These are phyloP conservation scores for Trichoderma semiorbis DNA, from an alignment of 2,329 filamentous ascomycete species.

Conservation along the genomic window DNA sequence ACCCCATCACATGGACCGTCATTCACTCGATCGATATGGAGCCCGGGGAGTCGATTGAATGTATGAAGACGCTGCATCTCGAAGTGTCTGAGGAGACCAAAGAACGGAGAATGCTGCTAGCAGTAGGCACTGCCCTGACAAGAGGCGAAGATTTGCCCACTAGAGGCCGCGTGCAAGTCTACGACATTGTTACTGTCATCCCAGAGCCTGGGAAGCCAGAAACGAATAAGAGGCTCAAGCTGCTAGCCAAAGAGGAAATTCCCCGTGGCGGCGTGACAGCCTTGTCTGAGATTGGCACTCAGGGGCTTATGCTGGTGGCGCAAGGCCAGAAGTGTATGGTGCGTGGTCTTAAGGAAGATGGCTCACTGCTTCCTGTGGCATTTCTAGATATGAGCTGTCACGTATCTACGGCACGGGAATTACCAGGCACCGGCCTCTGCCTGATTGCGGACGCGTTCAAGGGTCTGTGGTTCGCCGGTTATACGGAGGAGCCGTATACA, in stretches of 20 bases:
- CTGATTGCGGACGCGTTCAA: conserved; percentile 88
- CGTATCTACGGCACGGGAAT: conserved; percentile 77
- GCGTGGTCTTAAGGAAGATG: conserved; percentile 90
- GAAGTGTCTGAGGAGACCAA: conserved; percentile 90
- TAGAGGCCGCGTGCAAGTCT: conserved; percentile 81
- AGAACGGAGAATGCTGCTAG: conserved; percentile 76
- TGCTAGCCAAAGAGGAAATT: conserved; percentile 85
- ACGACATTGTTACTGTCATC: conserved; percentile 87
- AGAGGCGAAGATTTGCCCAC: conserved; percentile 88
- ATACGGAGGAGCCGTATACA: conserved; percentile 94
- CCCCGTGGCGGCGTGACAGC: conserved; percentile 88
- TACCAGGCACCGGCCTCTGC: conserved; percentile 79
- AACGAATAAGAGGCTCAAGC: conserved; percentile 79
- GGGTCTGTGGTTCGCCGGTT: conserved; percentile 93
- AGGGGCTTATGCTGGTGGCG: conserved; percentile 82
- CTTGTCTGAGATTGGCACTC: conserved; percentile 77
- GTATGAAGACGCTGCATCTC: conserved; percentile 77
- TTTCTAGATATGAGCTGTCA: conserved; percentile 98
- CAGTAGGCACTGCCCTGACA: conserved; percentile 80
- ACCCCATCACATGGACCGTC: conserved; percentile 70
- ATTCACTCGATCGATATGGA: conserved; percentile 76
- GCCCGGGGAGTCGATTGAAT: conserved; percentile 71
- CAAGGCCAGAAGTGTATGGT: conserved; percentile 99
- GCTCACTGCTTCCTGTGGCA: conserved; percentile 84
- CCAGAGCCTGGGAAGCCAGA: conserved; percentile 83